Evolutionary conservation across 1,284 basidiomycete genomes (phyloP).

Genomic region (Thecaphora thlaspeos): DNA sequence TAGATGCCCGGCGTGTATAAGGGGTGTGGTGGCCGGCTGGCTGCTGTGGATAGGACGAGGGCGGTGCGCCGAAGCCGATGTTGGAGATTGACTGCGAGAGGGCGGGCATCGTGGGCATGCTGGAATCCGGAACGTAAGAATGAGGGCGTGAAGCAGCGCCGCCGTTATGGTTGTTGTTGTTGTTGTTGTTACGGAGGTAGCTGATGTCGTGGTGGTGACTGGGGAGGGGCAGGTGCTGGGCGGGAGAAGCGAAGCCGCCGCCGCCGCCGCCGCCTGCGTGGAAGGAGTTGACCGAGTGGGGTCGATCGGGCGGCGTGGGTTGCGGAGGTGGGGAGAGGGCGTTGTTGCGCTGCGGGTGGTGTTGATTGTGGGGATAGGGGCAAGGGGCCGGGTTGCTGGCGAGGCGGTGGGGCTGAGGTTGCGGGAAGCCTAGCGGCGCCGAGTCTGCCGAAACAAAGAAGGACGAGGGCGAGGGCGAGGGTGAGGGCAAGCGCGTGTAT

Average conservation of each 20-base stretch:
- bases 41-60: background rate
- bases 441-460: too few species aligned
- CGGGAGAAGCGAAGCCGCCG: background rate
- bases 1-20: constrained; percentile 8
- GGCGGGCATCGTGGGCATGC: background rate
- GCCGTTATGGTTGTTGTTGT: too few species aligned
- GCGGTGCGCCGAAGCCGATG: background rate
- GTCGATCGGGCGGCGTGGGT: too few species aligned
- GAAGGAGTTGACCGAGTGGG: too few species aligned
- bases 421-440: too few species aligned
- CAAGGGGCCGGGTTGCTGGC: too few species aligned
- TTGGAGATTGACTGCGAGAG: background rate
- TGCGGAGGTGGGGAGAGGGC: background rate
- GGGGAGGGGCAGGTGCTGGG: background rate
- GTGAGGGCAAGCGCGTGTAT: background rate
- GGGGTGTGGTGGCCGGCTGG: constrained; percentile 1
- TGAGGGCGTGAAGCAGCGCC: background rate
- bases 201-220: too few species aligned
- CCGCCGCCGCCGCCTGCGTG: too few species aligned
- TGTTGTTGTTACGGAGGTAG: too few species aligned
- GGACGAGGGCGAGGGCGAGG: background rate
- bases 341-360: constrained; percentile 4
- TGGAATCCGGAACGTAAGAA: background rate
- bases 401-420: too few species aligned
- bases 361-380: background rate